Percentiles rank a stretch among this genome's conserved stretches.
Conservation (phyloP, 768 basidiomycete genomes). For the Amylocystis lapponica region DNA sequence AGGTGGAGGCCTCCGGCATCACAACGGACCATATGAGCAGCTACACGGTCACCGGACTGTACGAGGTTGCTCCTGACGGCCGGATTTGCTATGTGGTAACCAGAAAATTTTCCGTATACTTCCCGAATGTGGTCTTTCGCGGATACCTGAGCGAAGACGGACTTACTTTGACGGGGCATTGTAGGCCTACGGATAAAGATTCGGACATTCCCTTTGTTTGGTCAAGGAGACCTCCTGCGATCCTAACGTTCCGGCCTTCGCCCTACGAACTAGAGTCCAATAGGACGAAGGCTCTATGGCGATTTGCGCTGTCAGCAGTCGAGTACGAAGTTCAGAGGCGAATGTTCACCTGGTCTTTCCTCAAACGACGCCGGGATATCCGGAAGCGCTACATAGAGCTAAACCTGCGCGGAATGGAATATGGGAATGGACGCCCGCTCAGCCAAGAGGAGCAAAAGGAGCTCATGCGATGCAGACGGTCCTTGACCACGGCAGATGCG, state of each 20-base stretch:
- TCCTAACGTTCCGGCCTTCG: slow-evolving; percentile 24
- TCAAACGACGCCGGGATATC: slow-evolving; percentile 23
- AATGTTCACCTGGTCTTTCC: slow-evolving; percentile 26
- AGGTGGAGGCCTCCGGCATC: too few species aligned
- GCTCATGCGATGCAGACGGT: slow-evolving; percentile 12
- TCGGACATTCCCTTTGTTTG: too few species aligned
- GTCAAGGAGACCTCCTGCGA: slow-evolving; percentile 22
- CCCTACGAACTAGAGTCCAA: slow-evolving; percentile 18
- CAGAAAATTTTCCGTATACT: too few species aligned
- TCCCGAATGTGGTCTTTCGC: too few species aligned
- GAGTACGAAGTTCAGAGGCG: slow-evolving; percentile 16
- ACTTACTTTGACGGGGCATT: slow-evolving; percentile 18
- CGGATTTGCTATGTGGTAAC: too few species aligned
- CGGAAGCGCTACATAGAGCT: slow-evolving; percentile 26
- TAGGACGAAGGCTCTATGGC: slow-evolving; percentile 27
- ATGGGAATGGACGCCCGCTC: slow-evolving; percentile 8
- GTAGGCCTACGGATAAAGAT: too few species aligned
- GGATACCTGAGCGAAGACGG: slow-evolving; percentile 16
- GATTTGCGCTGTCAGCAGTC: slow-evolving; percentile 24
- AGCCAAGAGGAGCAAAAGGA: slow-evolving; percentile 10
- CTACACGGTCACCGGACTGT: too few species aligned
- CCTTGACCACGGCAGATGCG: slow-evolving; percentile 18
- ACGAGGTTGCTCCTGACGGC: too few species aligned
- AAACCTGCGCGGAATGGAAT: slow-evolving; percentile 20
- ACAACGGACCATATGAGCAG: too few species aligned